Conservation (phyloP, 345 rosid species). For the Sisymbrium irio region DNA sequence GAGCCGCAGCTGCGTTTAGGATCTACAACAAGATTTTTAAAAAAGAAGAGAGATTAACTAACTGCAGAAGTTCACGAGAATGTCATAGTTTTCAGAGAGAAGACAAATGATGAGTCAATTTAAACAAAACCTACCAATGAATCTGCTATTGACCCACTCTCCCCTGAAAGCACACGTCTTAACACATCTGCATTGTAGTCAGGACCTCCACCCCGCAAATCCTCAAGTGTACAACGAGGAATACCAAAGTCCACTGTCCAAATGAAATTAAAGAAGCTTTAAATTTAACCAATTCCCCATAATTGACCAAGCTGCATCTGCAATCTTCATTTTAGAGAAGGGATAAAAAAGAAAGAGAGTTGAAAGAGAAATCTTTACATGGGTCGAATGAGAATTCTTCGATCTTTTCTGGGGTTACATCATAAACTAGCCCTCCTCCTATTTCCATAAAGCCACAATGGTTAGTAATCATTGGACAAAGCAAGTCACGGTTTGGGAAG, state of each 20-base stretch:
- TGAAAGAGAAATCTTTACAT: slow-evolving; percentile 42
- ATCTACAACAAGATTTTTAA: slow-evolving; percentile 41
- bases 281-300: background rate
- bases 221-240: slow-evolving; percentile 79
- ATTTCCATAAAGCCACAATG: slow-evolving; percentile 8
- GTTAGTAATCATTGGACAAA: background rate
- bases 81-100: background rate
- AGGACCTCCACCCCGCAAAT: slow-evolving; percentile 78
- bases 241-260: slow-evolving; percentile 83
- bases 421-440: slow-evolving; percentile 78
- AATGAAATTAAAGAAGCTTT: background rate
- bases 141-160: slow-evolving; percentile 76
- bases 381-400: slow-evolving; percentile 86
- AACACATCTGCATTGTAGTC: slow-evolving; percentile 67
- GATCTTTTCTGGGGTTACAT: slow-evolving; percentile 64
- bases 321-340: background rate
- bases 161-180: slow-evolving; percentile 72
- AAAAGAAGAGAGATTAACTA: background rate
- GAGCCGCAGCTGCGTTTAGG: slow-evolving; percentile 95
- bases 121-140: slow-evolving; percentile 58
- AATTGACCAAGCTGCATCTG: background rate
- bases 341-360: background rate
- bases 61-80: background rate
- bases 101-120: background rate
- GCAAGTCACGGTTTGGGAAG: slow-evolving; percentile 5